Base-by-base conservation (phyloP, 2,329 filamentous ascomycete genomes). In the Exophiala sp. region DNA sequence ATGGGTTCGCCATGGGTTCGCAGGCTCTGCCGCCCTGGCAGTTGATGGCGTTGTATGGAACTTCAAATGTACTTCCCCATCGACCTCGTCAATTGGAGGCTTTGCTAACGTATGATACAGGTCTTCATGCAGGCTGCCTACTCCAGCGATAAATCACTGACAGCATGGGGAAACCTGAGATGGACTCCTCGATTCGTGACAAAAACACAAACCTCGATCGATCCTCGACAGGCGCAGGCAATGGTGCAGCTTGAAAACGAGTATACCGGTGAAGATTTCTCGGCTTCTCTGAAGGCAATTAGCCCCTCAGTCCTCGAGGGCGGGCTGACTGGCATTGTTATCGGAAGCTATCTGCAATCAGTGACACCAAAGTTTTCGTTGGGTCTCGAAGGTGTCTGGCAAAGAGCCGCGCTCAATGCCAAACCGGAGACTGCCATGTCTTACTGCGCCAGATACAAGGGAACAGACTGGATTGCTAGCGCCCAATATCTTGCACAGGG, bases 231-330 rank as follows among this genome's bases (percentile, higher is more conserved):
- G 42, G 78, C 80, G 57, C 88, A 91, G 72, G 86, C 90, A 64
- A 90, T 97, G 80, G 77, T 93, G 55, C 89, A 94, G 65, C 79
- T 96, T 67, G 93, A 98, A 70, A 88, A 95, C 68, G 93, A 98
- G 73, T 97, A 96, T 73, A 86, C 82, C 18, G 93, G 93, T 66
- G 76, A 81, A 63, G 93, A 98, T 72, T 98, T 98, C 73, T 91
- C 86, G 38, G 88, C 89, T 19, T 91, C 87, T 35, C 66, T 98
- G 62, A 98, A 97, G 76, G 83, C 88, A 65, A 80, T 97, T 66
- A 97, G 97, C 75, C 93, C 93, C n/a, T 96, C 89, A 4, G 76
- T 85, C 60, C 80, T 98, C 46, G 90, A 97, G 67, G 91, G 93
- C 52, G 88, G 89, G 48, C 71, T 96, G 44, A 98, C 91, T 21